Evolutionary conservation across 2,329 filamentous ascomycete species (phyloP), one percentile per base, ranked within the genome.

Genomic region (Claviceps sorghi): DNA sequence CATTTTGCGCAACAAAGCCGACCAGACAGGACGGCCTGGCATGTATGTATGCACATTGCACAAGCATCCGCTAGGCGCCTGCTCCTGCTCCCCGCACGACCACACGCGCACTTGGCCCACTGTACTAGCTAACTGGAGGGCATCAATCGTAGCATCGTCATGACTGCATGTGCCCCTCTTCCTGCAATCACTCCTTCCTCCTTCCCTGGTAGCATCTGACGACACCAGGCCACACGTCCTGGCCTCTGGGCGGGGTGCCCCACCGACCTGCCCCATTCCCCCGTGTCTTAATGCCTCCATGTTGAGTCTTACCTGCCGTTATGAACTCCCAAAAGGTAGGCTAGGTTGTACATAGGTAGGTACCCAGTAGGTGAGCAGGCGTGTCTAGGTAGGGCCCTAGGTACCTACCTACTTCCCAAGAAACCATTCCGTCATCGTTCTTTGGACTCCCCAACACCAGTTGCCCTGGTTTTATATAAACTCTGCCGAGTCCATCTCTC

Each of bases 351-450:
- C n/a, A n/a, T n/a, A n/a, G n/a, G n/a, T n/a, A n/a, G n/a, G n/a
- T n/a, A n/a, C n/a, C n/a, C n/a, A n/a, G n/a, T n/a, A n/a, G n/a
- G n/a, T n/a, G n/a, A n/a, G n/a, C n/a, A n/a, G n/a, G n/a, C n/a
- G n/a, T n/a, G n/a, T n/a, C n/a, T n/a, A n/a, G n/a, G n/a, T n/a
- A n/a, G n/a, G n/a, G n/a, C n/a, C n/a, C n/a, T n/a, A n/a, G n/a
- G n/a, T n/a, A n/a, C n/a, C n/a, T n/a, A 26, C 26, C 26, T 26
- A 26, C 26, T 26, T 5, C 26, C 26, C 5, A 4, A 5, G 11
- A n/a, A n/a, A 34, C 22, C 34, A 47, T 52, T 42, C 40, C 53
- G 53, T 50, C 53, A 52, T 54, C 13, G 26, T 36, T 48, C 53
- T 47, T 41, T 50, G 15, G 32, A 38, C 30, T 38, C 47, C 26